Conservation (phyloP, 2,329 filamentous ascomycete species). For the Hypocreales sp. region DNA sequence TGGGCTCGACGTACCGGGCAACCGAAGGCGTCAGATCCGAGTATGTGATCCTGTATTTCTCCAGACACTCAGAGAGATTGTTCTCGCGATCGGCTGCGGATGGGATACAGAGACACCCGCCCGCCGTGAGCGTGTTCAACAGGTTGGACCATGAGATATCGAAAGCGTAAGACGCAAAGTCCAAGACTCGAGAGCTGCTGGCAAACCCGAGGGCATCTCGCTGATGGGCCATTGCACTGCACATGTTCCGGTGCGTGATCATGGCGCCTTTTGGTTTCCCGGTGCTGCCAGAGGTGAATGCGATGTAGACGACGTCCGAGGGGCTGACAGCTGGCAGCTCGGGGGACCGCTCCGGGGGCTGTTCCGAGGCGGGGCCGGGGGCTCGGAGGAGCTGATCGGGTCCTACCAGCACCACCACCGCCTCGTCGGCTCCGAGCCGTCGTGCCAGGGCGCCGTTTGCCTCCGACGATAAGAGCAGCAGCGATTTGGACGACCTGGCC, state of each 20-base stretch:
- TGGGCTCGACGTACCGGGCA: slow-evolving; percentile 1
- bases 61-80: slow-evolving; percentile 1
- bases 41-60: neutral
- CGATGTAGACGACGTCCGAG: slow-evolving; percentile 4
- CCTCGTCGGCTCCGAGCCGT: neutral
- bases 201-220: slow-evolving; percentile 6
- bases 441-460: neutral
- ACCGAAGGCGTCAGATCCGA: slow-evolving; percentile 1
- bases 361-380: neutral
- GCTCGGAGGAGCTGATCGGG: neutral
- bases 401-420: too few species aligned
- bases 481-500: slow-evolving; percentile 4
- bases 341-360: neutral
- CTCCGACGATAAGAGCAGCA: slow-evolving; percentile 2
- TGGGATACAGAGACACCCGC: slow-evolving; percentile 8
- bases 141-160: slow-evolving; percentile 8
- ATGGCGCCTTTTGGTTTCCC: slow-evolving; percentile 10
- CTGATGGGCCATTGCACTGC: slow-evolving; percentile 6
- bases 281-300: slow-evolving; percentile 8
- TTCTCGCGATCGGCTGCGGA: slow-evolving; percentile 3
- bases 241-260: slow-evolving; percentile 6
- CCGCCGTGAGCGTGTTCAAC: slow-evolving; percentile 5
- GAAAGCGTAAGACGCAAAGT: slow-evolving; percentile 10
- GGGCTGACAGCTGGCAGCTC: slow-evolving; percentile 2
- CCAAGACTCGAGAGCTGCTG: slow-evolving; percentile 6